Percentiles rank a stretch among this genome's conserved stretches.
These are phyloP conservation scores for Termitomyces sp. DNA, from an alignment of 768 basidiomycete species.

Conservation along the genomic window DNA sequence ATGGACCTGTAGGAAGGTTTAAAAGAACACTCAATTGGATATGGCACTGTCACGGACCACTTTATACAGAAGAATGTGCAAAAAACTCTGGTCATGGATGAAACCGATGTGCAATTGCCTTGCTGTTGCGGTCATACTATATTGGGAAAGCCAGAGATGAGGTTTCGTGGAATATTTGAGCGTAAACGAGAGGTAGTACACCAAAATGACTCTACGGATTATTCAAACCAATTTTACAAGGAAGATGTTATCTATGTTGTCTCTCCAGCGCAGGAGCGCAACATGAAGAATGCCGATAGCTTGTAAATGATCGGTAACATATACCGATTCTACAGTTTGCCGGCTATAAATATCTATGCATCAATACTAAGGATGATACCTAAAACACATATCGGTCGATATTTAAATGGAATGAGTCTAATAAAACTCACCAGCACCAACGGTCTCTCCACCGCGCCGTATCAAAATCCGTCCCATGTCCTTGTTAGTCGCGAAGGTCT, in stretches of 20 bases:
- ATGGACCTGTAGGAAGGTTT: too few relatives aligned
- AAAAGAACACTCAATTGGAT: too few relatives aligned
- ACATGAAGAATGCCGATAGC: not conserved
- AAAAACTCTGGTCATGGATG: not conserved
- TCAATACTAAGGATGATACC: conserved; percentile 1
- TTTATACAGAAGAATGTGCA: not conserved
- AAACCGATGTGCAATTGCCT: not conserved
- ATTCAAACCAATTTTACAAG: not conserved
- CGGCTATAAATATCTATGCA: not conserved
- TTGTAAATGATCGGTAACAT: not conserved
- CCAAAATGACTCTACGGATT: not conserved
- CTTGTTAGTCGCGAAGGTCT: conserved; percentile 84
- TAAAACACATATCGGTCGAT: not conserved
- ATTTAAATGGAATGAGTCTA: not conserved
- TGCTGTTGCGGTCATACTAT: not conserved
- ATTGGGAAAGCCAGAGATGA: too few relatives aligned
- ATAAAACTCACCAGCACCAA: conserved; percentile 69
- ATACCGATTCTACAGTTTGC: not conserved
- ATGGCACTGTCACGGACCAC: too few relatives aligned
- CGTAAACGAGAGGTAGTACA: not conserved
- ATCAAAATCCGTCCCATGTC: conserved; percentile 94
- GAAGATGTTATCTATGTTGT: not conserved
- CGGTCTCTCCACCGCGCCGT: conserved; percentile 87
- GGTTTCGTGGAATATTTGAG: not conserved
- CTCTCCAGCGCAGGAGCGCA: not conserved